Base-by-base conservation (phyloP, 108 stramenopile species). In the Hondaea fermentalgiana region DNA sequence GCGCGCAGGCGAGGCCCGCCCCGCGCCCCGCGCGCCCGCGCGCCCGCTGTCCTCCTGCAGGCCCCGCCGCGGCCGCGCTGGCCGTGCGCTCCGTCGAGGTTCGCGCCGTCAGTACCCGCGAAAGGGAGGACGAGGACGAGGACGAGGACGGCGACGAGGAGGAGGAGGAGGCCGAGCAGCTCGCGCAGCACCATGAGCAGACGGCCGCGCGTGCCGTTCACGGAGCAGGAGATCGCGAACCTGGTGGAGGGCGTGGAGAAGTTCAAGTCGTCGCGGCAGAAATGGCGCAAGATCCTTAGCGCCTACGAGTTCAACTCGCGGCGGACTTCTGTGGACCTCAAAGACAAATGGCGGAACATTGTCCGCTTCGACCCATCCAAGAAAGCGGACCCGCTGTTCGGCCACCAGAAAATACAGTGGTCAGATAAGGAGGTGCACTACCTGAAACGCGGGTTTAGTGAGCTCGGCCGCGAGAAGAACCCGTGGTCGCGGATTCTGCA, bases 281-380 rank as follows among this genome's bases (percentile, higher is more conserved):
- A 51, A 21, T 83, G 72, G 72, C 72, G 72, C 72, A 83, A 83
- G 44, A 83, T 83, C 25, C 49, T 83, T 5, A 45, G 44, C 47
- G 23, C 19, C 47, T 83, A 83, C 49, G 72, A 83, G 72, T 83
- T 83, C 49, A 45, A 83, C 72, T 8, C 72, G 49, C 44, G 72
- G 5, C 5, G 72, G 47, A 83, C 72, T 14, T 83, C 72, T 5
- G 72, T 83, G 5, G 72, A 83, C 25, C 72, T 83, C 49, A 83
- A 83, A 21, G 72, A 83, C 72, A 83, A 83, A 43, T 83, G 72
- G 72, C 44, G 72, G 6, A 83, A 83, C 49, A 83, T 83, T 1
- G 72, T 83, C 23, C 44, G 72, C 21, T 28, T 83, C 47, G 72
- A 83, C 49, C 72, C 72, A 8, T 10, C 72, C 14, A 83, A 83